phyloP scores from a whole-genome alignment of 2,329 filamentous ascomycete species.

The Chaetomium olivaceum region DNA sequence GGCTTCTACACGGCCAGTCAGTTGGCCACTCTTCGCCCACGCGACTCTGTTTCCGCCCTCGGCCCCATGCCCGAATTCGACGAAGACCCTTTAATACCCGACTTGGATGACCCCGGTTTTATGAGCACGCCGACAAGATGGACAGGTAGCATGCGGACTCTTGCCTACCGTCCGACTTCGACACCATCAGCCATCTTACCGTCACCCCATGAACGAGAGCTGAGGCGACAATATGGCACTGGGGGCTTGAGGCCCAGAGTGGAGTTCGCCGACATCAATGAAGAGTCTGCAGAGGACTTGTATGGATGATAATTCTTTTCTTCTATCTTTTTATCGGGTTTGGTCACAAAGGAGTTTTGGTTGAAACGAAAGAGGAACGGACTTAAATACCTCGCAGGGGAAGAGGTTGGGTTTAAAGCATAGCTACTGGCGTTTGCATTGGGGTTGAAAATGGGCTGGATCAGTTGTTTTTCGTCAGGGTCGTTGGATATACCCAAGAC shows the following conservation, averaged over 20 bases:
- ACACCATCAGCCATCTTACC: slow-evolving; percentile 33
- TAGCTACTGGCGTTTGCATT: slow-evolving; percentile 6
- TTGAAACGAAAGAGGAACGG: not conserved
- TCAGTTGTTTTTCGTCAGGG: not conserved
- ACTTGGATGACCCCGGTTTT: slow-evolving; percentile 28
- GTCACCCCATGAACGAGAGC: slow-evolving; percentile 31
- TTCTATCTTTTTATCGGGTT: not conserved
- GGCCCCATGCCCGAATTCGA: slow-evolving; percentile 33
- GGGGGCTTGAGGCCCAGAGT: slow-evolving; percentile 14
- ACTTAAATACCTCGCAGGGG: not conserved
- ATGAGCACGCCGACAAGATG: slow-evolving; percentile 34
- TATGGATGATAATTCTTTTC: not conserved
- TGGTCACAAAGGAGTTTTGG: not conserved
- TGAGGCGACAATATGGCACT: slow-evolving; percentile 27
- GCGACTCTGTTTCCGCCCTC: slow-evolving; percentile 9
- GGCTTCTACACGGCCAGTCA: slow-evolving; percentile 22
- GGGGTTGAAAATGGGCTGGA: slow-evolving; percentile 6
- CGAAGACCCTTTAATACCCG: slow-evolving; percentile 26
- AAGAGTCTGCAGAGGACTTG: slow-evolving; percentile 28
- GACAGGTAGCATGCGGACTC: slow-evolving; percentile 22
- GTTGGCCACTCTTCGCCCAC: slow-evolving; percentile 13
- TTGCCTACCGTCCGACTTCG: slow-evolving; percentile 27
- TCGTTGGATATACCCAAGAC: slow-evolving; percentile 29
- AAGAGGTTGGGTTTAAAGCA: slow-evolving; percentile 3
- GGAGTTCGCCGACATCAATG: slow-evolving; percentile 32